phyloP scores from a whole-genome alignment of 108 stramenopile species.

The Cyclotella distinguenda region DNA sequence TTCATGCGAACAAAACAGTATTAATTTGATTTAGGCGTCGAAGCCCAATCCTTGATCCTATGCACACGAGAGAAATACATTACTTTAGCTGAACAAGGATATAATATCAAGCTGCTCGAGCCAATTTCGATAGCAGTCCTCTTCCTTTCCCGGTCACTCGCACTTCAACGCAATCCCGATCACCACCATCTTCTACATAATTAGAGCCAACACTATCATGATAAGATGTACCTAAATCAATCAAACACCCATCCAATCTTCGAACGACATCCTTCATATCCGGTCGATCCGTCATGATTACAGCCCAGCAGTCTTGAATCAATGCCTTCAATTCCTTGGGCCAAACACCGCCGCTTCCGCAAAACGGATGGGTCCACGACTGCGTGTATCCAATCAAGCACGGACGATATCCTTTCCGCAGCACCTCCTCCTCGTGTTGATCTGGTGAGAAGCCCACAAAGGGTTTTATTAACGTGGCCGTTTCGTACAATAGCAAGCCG shows the following conservation, averaged over 20 bases:
- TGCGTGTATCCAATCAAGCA: slow-evolving; percentile 19
- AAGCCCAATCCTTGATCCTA: no score
- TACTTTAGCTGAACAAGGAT: no score
- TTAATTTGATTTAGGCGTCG: no score
- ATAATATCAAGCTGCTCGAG: no score
- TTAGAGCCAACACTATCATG: background rate
- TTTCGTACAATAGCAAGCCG: slow-evolving; percentile 72
- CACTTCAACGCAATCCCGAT: no score
- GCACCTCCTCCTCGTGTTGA: slow-evolving; percentile 39
- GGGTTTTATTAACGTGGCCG: slow-evolving; percentile 51
- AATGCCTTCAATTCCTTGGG: slow-evolving; percentile 20
- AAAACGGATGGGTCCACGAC: background rate
- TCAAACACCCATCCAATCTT: slow-evolving; percentile 20
- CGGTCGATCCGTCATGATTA: slow-evolving; percentile 26
- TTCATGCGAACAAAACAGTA: no score
- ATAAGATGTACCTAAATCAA: slow-evolving; percentile 4
- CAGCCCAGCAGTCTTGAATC: slow-evolving; percentile 33
- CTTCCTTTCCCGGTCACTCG: no score
- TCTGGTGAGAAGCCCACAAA: slow-evolving; percentile 29
- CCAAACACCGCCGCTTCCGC: slow-evolving; percentile 10
- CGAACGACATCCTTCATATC: slow-evolving; percentile 18
- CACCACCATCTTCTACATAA: background rate
- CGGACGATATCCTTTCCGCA: slow-evolving; percentile 24
- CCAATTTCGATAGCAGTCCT: no score
- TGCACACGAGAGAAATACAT: no score